These are phyloP conservation scores for Comarum palustre DNA, from an alignment of 306 rosid species.

Conservation along the genomic window DNA sequence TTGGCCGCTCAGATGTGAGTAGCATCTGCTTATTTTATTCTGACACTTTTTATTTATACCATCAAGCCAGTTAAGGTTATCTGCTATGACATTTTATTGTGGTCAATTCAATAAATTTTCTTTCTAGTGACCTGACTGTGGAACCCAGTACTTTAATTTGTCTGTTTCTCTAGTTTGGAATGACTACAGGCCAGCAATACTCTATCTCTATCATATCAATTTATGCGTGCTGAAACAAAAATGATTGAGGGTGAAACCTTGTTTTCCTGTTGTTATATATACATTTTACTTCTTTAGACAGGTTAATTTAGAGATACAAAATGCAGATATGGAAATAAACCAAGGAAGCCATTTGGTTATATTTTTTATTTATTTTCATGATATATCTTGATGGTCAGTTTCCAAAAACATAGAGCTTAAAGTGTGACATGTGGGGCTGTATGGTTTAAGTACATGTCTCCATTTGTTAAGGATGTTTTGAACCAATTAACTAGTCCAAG, in stretches of 20 bases:
- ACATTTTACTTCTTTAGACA: neutral
- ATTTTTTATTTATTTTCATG: neutral
- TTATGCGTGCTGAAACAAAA: neutral
- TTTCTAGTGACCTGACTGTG: neutral
- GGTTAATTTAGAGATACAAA: neutral
- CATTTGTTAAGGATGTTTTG: neutral
- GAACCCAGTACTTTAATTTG: neutral
- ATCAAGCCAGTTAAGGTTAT: neutral
- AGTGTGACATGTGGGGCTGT: neutral
- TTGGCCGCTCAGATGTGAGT: conserved; percentile 87
- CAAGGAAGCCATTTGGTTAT: neutral
- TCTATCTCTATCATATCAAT: neutral
- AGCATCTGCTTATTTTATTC: conserved; percentile 9
- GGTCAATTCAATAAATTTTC: neutral
- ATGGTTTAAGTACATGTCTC: neutral
- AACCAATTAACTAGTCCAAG: neutral
- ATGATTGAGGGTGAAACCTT: neutral
- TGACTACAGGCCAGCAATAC: neutral
- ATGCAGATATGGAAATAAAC: neutral
- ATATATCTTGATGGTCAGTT: neutral
- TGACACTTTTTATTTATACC: neutral
- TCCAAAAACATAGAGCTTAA: neutral
- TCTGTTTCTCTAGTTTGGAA: neutral
- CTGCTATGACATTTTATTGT: neutral
- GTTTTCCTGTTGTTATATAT: neutral